A percentile compares a stretch with the other conserved stretches of the same genome.
phyloP scores from a whole-genome alignment of 306 rosid genomes.

The Arachis stenosperma region DNA sequence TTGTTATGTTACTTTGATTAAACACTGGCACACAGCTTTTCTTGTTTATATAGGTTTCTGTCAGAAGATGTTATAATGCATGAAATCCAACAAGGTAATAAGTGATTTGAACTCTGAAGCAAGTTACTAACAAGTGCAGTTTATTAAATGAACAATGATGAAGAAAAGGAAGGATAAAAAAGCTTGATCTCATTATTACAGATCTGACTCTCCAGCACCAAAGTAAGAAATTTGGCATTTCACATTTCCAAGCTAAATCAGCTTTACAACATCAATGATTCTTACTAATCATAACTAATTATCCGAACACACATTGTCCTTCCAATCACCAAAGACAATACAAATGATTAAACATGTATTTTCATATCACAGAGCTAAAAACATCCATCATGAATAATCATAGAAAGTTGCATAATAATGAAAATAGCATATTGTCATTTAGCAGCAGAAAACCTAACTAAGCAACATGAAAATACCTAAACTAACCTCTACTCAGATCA shows the following conservation, averaged over 20 bases:
- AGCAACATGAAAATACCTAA: conserved; percentile 3
- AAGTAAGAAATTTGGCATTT: neutral
- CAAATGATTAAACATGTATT: neutral
- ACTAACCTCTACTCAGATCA: conserved; percentile 80
- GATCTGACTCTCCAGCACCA: neutral
- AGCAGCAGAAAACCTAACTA: neutral
- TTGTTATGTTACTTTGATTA: neutral
- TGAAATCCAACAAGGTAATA: neutral
- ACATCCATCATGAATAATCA: neutral
- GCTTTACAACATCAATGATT: conserved; percentile 3
- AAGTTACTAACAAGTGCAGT: neutral
- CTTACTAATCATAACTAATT: conserved; percentile 14
- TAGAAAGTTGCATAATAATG: neutral
- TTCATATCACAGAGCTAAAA: neutral
- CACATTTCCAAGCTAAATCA: neutral
- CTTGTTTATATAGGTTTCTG: neutral
- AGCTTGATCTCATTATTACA: conserved; percentile 2
- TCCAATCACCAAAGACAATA: conserved; percentile 16
- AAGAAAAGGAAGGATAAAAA: neutral
- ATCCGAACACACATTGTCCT: neutral
- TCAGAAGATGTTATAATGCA: neutral
- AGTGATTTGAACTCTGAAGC: neutral
- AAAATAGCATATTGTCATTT: neutral
- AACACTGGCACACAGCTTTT: neutral
- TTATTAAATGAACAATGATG: neutral